Evolutionary conservation across 1,284 basidiomycete genomes (phyloP).

Genomic region (Marasmius fiardii): DNA sequence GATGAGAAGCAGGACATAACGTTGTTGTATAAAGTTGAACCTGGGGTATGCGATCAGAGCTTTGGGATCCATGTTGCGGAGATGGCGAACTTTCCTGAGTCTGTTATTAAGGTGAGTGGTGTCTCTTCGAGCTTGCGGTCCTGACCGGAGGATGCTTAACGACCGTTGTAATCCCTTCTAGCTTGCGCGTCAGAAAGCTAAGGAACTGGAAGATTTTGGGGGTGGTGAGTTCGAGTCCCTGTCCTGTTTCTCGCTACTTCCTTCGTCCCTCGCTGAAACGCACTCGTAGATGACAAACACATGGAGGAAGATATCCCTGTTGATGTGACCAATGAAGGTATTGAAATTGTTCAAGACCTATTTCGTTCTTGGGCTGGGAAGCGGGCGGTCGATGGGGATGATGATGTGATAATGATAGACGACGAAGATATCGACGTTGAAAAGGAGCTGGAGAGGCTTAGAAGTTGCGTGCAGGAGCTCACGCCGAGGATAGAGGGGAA

Average conservation of each 20-base stretch:
- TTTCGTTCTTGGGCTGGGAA: conserved; percentile 68
- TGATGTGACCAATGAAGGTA: conserved; percentile 74
- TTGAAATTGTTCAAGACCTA: conserved; percentile 78
- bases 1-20: conserved; percentile 84
- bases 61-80: conserved; percentile 99
- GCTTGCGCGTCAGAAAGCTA: conserved; percentile 93
- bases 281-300: conserved; percentile 25
- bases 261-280: conserved; percentile 1
- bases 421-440: conserved; percentile 59
- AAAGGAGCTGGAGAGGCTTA: conserved; percentile 65
- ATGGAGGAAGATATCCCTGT: conserved; percentile 48
- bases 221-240: no score
- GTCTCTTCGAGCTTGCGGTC: background rate
- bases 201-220: conserved; percentile 94
- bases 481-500: conserved; percentile 70
- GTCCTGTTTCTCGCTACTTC: conserved; percentile 10
- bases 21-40: conserved; percentile 92
- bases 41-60: conserved; percentile 93
- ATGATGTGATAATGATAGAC: conserved; percentile 26
- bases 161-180: conserved; percentile 25
- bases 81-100: conserved; percentile 94
- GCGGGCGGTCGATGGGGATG: conserved; percentile 24
- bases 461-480: conserved; percentile 64
- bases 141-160: background rate
- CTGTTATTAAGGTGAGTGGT: conserved; percentile 76